phyloP scores from a whole-genome alignment of 208 protist species.

The Sergeia podlipaevii region DNA sequence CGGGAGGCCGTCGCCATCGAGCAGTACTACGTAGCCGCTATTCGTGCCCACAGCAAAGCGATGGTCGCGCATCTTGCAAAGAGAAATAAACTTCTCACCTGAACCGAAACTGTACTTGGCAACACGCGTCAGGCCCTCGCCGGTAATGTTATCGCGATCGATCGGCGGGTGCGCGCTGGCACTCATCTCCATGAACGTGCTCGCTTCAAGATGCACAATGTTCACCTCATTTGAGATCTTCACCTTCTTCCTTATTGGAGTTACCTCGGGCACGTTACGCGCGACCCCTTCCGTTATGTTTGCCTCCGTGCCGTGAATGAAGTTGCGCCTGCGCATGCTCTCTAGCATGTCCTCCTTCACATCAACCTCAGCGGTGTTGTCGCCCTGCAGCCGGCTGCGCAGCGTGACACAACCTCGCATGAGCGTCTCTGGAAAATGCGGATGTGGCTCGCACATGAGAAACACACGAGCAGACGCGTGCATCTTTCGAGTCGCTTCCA shows the following conservation, averaged over 20 bases:
- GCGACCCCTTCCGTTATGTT: background rate
- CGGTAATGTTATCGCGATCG: constrained; percentile 36
- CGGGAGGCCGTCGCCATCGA: constrained; percentile 78
- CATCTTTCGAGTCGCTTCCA: constrained; percentile 37
- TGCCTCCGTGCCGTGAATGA: constrained; percentile 50
- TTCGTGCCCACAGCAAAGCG: constrained; percentile 88
- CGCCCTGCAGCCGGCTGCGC: constrained; percentile 63
- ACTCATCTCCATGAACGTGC: constrained; percentile 86
- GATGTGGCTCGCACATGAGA: constrained; percentile 90
- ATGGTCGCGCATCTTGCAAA: constrained; percentile 72
- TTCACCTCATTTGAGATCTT: constrained; percentile 85
- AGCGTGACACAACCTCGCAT: constrained; percentile 75
- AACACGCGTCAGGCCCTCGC: constrained; percentile 70
- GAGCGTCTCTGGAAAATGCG: constrained; percentile 82
- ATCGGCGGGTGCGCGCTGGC: constrained; percentile 47
- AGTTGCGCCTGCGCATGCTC: constrained; percentile 37
- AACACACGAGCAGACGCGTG: constrained; percentile 61
- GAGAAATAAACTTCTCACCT: constrained; percentile 88
- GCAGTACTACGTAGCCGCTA: constrained; percentile 84
- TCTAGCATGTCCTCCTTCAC: constrained; percentile 62
- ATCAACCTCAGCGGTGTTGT: constrained; percentile 53
- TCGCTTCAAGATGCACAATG: constrained; percentile 86
- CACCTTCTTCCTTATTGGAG: constrained; percentile 50
- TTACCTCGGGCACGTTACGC: constrained; percentile 35
- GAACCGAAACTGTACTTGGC: constrained; percentile 82